phyloP scores from a whole-genome alignment of 1,139 yeast genomes.

The Pichia sp. region DNA sequence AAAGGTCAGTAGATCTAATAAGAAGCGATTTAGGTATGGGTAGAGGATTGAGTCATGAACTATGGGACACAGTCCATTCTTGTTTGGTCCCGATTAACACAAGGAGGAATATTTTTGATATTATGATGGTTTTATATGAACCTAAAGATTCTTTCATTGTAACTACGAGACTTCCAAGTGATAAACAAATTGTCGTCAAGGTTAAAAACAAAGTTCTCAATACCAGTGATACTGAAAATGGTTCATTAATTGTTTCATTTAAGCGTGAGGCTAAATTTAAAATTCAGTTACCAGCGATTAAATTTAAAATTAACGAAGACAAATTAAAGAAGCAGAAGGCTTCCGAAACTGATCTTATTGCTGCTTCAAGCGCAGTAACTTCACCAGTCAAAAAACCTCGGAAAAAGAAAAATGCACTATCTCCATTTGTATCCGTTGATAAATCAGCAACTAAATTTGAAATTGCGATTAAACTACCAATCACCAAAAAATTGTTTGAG shows the following conservation, averaged over 20 bases:
- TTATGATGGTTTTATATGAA: conserved; percentile 59
- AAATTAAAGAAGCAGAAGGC: conserved; percentile 3
- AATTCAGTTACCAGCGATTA: conserved; percentile 28
- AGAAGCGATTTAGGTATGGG: conserved; percentile 63
- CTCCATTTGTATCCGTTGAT: conserved; percentile 1
- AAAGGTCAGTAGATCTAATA: conserved; percentile 60
- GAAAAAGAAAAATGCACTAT: conserved; percentile 3
- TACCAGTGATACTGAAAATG: conserved; percentile 16
- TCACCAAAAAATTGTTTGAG: conserved; percentile 10
- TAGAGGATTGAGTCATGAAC: conserved; percentile 46
- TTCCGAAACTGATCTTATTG: background rate
- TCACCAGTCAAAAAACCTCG: conserved; percentile 6
- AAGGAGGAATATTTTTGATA: conserved; percentile 56
- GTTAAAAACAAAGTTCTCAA: conserved; percentile 37
- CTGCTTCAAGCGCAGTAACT: no score
- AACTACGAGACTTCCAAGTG: conserved; percentile 58
- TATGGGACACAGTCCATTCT: conserved; percentile 70
- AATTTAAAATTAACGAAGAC: conserved; percentile 19
- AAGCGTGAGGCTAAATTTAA: conserved; percentile 29
- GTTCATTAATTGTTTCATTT: conserved; percentile 19
- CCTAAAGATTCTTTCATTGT: conserved; percentile 59
- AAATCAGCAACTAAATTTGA: conserved; percentile 6
- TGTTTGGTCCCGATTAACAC: conserved; percentile 54
- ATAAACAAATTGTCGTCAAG: conserved; percentile 58
- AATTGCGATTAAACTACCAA: conserved; percentile 14